Percentiles rank a stretch among this genome's conserved stretches.
Conservation (phyloP, 2,329 filamentous ascomycete species). For the Pseudogymnoascus sp. region DNA sequence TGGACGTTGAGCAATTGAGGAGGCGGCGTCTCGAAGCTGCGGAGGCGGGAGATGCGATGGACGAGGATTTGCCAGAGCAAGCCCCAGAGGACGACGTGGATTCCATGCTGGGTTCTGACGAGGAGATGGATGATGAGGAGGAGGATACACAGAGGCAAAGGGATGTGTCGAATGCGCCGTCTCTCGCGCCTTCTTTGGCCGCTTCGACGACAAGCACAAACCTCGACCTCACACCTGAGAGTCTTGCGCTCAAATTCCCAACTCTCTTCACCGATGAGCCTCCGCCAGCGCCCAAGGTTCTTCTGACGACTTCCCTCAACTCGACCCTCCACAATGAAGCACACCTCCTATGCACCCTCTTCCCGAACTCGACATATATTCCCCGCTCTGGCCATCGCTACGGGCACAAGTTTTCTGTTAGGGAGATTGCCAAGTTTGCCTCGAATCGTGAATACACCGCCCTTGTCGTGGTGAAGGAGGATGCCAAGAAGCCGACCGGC, state of each 20-base stretch:
- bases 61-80: slow-evolving; percentile 32
- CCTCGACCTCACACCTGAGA: slow-evolving; percentile 53
- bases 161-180: slow-evolving; percentile 31
- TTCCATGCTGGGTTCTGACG: slow-evolving; percentile 66
- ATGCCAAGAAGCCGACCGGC: slow-evolving; percentile 75
- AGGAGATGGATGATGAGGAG: slow-evolving; percentile 35
- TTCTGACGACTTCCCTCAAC: slow-evolving; percentile 86
- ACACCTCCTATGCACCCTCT: slow-evolving; percentile 66
- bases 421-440: slow-evolving; percentile 84
- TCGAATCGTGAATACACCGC: slow-evolving; percentile 74
- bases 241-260: slow-evolving; percentile 53
- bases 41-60: slow-evolving; percentile 39
- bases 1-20: slow-evolving; percentile 54
- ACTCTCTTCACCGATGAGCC: slow-evolving; percentile 52
- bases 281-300: slow-evolving; percentile 65
- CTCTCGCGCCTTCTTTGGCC: slow-evolving; percentile 34
- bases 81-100: slow-evolving; percentile 55
- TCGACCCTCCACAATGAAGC: slow-evolving; percentile 81
- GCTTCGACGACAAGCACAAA: slow-evolving; percentile 56
- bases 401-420: slow-evolving; percentile 82
- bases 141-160: slow-evolving; percentile 30
- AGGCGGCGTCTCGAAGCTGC: slow-evolving; percentile 44
- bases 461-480: slow-evolving; percentile 78
- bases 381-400: slow-evolving; percentile 76
- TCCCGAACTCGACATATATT: slow-evolving; percentile 76